Percentiles rank a stretch among this genome's conserved stretches.
These are phyloP conservation scores for Orbilia brochopaga DNA, from an alignment of 2,329 filamentous ascomycete species.

Conservation along the genomic window DNA sequence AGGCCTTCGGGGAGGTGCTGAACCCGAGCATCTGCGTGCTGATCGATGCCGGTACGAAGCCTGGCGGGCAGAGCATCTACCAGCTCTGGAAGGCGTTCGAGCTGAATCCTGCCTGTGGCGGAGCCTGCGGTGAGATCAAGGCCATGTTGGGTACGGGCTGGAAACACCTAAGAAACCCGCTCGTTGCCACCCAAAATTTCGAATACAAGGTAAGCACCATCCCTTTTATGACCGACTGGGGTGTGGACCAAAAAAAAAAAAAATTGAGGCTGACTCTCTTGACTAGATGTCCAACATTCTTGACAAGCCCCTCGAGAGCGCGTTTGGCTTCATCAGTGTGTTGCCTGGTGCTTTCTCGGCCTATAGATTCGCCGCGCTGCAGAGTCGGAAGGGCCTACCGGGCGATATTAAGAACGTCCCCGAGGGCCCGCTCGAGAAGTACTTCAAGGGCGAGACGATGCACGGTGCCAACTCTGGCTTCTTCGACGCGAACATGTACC, in stretches of 20 bases:
- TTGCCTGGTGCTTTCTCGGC: slow-evolving; percentile 98
- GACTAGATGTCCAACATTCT: slow-evolving; percentile 89
- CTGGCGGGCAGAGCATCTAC: slow-evolving; percentile 92
- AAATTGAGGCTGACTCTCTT: neutral
- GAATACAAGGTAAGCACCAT: slow-evolving; percentile 75
- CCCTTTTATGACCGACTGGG: neutral
- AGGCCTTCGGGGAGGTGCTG: slow-evolving; percentile 88
- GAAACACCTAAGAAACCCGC: slow-evolving; percentile 86
- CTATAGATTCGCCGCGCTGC: slow-evolving; percentile 89
- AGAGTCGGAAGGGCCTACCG: slow-evolving; percentile 65
- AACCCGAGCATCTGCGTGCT: slow-evolving; percentile 97
- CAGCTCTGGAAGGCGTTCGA: slow-evolving; percentile 99
- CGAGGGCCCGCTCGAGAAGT: slow-evolving; percentile 90
- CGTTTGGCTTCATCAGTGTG: slow-evolving; percentile 97
- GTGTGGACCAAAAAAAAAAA: neutral
- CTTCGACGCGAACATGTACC: slow-evolving; percentile 99
- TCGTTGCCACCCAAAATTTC: slow-evolving; percentile 96
- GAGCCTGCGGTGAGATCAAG: slow-evolving; percentile 98
- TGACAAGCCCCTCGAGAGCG: slow-evolving; percentile 95
- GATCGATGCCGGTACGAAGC: slow-evolving; percentile 93
- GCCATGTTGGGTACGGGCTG: slow-evolving; percentile 87
- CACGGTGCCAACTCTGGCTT: slow-evolving; percentile 91
- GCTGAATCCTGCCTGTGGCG: slow-evolving; percentile 94
- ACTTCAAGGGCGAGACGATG: slow-evolving; percentile 95
- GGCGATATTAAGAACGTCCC: slow-evolving; percentile 76